Evolutionary conservation across 805 yeast genomes (phyloP), one percentile per base, ranked within the genome.

Genomic region (Kazachstania psychrophila): DNA sequence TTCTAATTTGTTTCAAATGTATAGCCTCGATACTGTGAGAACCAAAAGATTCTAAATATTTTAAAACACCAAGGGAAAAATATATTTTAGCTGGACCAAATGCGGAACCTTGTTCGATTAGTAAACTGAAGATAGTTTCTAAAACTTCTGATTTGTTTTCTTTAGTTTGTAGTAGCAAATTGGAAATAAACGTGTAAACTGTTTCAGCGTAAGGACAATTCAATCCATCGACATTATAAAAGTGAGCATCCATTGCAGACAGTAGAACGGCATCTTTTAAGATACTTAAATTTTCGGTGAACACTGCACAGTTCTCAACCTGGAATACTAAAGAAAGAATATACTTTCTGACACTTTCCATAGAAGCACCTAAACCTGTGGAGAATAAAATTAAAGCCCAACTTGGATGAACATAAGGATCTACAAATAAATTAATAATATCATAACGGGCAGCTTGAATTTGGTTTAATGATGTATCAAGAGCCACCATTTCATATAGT

Each of bases 391-490:
- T 67, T 40, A 82, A 63, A 0, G 83, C 79, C 88, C 94, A 86
- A 0, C 78, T 66, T 1, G 78, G 67, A 24, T 78, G 77, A 35
- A 86, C 69, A 0, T 83, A 72, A 2, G 56, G 43, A 3, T 72
- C 68, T 0, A 66, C 51, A 17, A 84, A 64, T 11, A 83, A 54
- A 1, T 60, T 61, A 2, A 74, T 53, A 30, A 87, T 72, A 47
- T 84, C 94, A 6, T 61, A 60, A 1, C 70, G 58, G 0, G 92
- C 89, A 10, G 85, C 95, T 46, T 78, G 77, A 0, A 88, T 76
- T 57, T 88, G 96, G 48, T 88, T 87, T 48, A 84, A 60, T 0
- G 95, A 82, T 0, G 95, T 76, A 54, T 87, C 96, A 27, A 87
- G 69, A 1, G 86, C 92, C 19, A 84, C 61, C 32, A 87, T 81